Conservation (phyloP, 306 rosid species). For the Macrotyloma uniflorum region DNA sequence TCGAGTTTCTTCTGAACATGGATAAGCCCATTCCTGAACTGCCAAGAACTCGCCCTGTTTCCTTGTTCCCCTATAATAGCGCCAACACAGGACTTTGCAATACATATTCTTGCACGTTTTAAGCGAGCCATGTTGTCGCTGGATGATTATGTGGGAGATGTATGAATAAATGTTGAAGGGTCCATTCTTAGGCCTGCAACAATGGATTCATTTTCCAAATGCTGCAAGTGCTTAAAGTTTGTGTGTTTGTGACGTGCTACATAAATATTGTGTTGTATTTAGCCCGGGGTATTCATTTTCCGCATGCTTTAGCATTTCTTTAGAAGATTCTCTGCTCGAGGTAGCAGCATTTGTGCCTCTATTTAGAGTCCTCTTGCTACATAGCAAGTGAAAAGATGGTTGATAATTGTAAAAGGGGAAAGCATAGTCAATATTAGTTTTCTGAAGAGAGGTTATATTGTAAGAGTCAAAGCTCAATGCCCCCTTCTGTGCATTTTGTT, state of each 20-base stretch:
- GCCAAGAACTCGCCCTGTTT: constrained; percentile 67
- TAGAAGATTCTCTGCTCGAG: neutral
- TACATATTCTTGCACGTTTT: constrained; percentile 62
- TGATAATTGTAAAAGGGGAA: neutral
- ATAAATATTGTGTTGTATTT: constrained; percentile 4
- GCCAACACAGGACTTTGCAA: constrained; percentile 68
- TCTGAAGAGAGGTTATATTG: neutral
- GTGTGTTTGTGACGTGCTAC: constrained; percentile 3
- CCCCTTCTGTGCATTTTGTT: neutral
- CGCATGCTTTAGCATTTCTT: neutral
- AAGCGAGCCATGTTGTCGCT: constrained; percentile 36
- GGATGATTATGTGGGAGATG: neutral
- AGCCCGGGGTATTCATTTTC: neutral
- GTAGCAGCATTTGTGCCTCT: neutral
- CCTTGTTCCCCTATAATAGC: constrained; percentile 73
- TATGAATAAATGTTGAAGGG: constrained; percentile 13
- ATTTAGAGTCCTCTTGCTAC: neutral
- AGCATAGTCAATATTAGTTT: neutral
- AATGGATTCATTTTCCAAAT: constrained; percentile 24
- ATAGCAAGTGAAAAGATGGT: neutral
- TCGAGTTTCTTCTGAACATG: constrained; percentile 57
- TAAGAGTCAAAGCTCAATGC: neutral
- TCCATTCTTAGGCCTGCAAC: neutral
- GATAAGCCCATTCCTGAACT: constrained; percentile 67
- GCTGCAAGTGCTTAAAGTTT: constrained; percentile 23